Base-by-base conservation (phyloP, 306 rosid species). In the Dryas drummondii region DNA sequence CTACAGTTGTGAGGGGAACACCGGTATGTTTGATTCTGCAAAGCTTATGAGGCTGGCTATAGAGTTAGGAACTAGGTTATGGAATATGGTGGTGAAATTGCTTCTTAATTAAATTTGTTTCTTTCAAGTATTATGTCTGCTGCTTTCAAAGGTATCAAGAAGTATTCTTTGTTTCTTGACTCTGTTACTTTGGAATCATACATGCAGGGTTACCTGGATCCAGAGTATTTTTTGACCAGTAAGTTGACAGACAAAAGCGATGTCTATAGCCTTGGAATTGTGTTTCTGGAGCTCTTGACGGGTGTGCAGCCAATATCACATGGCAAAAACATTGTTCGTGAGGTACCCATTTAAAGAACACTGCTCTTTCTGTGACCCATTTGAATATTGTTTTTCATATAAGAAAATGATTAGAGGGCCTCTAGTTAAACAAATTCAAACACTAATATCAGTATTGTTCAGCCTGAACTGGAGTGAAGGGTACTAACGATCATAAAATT, bases 1-100 rank as follows among this genome's bases (percentile, higher is more conserved):
- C 98, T 45, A 94, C 98, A 7, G 93, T 87, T 32, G 98, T 94
- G 81, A 94, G 78, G 81, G 98, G 98, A 76, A 94, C 98, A 68
- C 98, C 97, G 3, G 98, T 94, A 87, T 66, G 96, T 90, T 75
- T 72, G 40, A 49, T 62, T 78, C 17, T 19, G n/a, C 51, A 68
- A 45, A 22, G 37, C 19, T 4, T 55, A 50, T 26, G 32, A 50
- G 58, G 19, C 7, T 45, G 41, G 50, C n/a, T 46, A 17, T n/a
- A 7, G 37, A 63, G 9, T 8, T 45, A 9, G 40, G 5, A 45
- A 4, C 7, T 32, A 32, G 37, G 37, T 32, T 32, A 17, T n/a
- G 9, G 6, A 5, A 44, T 4, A 45, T 44, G 13, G 37, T 32
- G 37, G 37, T 32, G 37, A 4, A 3, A n/a, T n/a, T 15, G 14